phyloP scores from a whole-genome alignment of 2,329 filamentous ascomycete species.

The Epichloe scottii region DNA sequence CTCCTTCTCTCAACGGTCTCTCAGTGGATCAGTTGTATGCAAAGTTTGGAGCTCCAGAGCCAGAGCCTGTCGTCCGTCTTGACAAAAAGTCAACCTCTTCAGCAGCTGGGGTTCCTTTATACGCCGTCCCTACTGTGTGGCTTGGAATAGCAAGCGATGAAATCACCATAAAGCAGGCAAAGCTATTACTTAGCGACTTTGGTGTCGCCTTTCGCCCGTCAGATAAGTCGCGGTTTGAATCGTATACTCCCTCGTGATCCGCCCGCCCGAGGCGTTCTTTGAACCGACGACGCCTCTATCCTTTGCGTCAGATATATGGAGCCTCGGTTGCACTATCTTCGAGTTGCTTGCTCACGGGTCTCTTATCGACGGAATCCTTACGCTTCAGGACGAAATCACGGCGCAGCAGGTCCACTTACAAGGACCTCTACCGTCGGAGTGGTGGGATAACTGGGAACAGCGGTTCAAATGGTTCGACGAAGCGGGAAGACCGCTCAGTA shows the following conservation, averaged over 20 bases:
- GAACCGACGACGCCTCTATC: slow-evolving; percentile 16
- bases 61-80: slow-evolving; percentile 4
- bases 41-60: slow-evolving; percentile 12
- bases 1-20: slow-evolving; percentile 11
- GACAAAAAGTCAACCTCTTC: background rate
- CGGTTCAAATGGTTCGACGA: slow-evolving; percentile 7
- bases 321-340: slow-evolving; percentile 25
- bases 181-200: slow-evolving; percentile 9
- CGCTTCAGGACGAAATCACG: too few species aligned
- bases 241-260: slow-evolving; percentile 7
- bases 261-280: slow-evolving; percentile 18
- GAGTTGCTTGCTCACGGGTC: slow-evolving; percentile 17
- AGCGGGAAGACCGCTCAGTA: slow-evolving; percentile 6
- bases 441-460: too few species aligned
- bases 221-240: slow-evolving; percentile 11
- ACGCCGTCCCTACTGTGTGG: slow-evolving; percentile 16
- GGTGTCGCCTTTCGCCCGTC: too few species aligned
- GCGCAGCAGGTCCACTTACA: too few species aligned
- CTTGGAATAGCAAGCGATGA: slow-evolving; percentile 7
- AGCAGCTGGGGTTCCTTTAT: too few species aligned
- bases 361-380: slow-evolving; percentile 10
- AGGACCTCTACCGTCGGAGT: too few species aligned
- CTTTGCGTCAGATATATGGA: slow-evolving; percentile 27
- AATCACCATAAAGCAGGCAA: slow-evolving; percentile 8
- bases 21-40: slow-evolving; percentile 16